Base-by-base conservation (phyloP, 306 rosid species). In the Medicago arabica region DNA sequence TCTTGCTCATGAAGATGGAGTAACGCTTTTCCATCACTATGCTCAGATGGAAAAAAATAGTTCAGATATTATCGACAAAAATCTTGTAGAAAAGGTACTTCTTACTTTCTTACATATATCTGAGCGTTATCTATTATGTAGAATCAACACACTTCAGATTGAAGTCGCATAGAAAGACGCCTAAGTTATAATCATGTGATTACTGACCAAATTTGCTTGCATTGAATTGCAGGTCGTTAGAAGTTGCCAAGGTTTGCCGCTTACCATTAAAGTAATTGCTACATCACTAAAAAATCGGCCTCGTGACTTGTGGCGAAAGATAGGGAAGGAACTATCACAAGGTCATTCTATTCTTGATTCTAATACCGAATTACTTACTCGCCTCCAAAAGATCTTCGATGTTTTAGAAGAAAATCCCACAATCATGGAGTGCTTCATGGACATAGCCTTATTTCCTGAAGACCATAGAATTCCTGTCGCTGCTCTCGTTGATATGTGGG, bases 391-490 rank as follows among this genome's bases (percentile, higher is more conserved):
- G 51, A 68, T 84, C 62, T 58, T 90, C 15, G 86, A 88, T 25
- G 78, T 84, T 15, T 82, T 81, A 72, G 86, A 82, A 43, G 81
- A 80, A 36, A 41, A 80, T 64, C 59, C 54, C 13, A 34, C 68
- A 40, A 64, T 51, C 66, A 88, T 72, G 81, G 89, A 93, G 43
- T 85, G 95, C 81, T 93, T 93, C 88, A 53, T 83, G 77, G 98
- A 93, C 84, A 79, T 93, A 9, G 89, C 89, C 43, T 85, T 85
- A 41, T 90, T 93, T 63, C 92, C 89, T 0, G 92, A 86, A 77
- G 89, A 89, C 72, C 88, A 72, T 71, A 86, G 83, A 70, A 85
- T 90, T 19, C 83, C 86, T 53, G 87, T 47, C 63, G 10, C 84
- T 38, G 76, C 75, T 59, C 85, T 93, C 12, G 36, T 83, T 59